Evolutionary conservation across 371 early-diverging fungal species (phyloP), one percentile per base, ranked within the genome.

Genomic region (Apophysomyces sp.): DNA sequence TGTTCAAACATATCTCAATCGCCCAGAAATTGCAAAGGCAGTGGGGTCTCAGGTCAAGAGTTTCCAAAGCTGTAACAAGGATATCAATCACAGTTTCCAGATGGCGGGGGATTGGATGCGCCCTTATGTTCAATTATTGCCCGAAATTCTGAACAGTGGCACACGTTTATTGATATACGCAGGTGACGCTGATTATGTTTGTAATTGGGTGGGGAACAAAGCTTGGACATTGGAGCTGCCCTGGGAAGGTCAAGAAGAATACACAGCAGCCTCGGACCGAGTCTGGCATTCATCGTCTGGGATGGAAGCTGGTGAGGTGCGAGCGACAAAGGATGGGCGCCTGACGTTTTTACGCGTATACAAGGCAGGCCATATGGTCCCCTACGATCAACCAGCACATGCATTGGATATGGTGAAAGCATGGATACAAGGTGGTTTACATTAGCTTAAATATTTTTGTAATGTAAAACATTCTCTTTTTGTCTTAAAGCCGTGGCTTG

Each of bases 151-250:
- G 53, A 92, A 91, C 52, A 86, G 84, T 56, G 94, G 94, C 31
- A 81, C 95, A 60, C 82, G 88, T 36, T 86, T 96, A 12, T 71
- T 98, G 51, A 71, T 98, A 21, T 98, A 96, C 68, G 92, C 93
- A 58, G 98, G 66, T 36, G 88, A 91, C 63, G 90, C 91, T 2
- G 92, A 92, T 70, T 92, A 81, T 66, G 85, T 91, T 52, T 92
- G 94, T 81, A 94, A 94, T 77, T 95, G 94, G 94, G 88, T 92
- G 62, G 96, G 96, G 37, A 94, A 93, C 86, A 91, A 92, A 77
- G 95, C 92, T 1, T 94, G 94, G 91, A 77, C 91, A 2, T 56
- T 86, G 34, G 85, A 80, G n/a, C 74, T 98, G 37, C 86, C 86
- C 28, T 97, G 96, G 95, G 71, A 77, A 28, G 93, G 94, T 31